Conservation (phyloP, 768 basidiomycete genomes). For the Boletus rubropictus region DNA sequence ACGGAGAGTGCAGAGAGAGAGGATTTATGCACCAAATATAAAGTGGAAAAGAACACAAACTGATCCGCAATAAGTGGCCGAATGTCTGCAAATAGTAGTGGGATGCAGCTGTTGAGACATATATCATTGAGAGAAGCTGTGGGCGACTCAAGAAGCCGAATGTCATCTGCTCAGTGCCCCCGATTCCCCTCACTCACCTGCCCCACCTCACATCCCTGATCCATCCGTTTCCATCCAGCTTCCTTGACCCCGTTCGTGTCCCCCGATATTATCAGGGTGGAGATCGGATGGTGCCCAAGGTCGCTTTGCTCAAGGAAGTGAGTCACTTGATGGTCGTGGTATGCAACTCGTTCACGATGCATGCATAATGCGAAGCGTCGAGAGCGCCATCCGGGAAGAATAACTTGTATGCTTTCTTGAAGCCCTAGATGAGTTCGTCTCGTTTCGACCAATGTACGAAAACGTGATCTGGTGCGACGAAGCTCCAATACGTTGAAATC, state of each 20-base stretch:
- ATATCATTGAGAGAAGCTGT: no score
- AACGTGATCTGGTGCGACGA: constrained; percentile 42
- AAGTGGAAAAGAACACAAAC: no score
- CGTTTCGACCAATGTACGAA: constrained; percentile 39
- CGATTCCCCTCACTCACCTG: background rate
- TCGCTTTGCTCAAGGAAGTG: background rate
- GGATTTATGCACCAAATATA: no score
- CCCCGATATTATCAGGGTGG: background rate
- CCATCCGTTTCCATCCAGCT: background rate
- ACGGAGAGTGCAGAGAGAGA: no score
- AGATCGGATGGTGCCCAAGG: background rate
- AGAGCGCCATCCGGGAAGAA: constrained; percentile 56
- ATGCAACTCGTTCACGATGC: constrained; percentile 53
- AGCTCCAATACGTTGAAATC: constrained; percentile 26
- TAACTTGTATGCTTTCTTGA: constrained; percentile 37
- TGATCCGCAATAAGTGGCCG: no score
- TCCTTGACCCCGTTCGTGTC: background rate
- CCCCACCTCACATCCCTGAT: background rate
- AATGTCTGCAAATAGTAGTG: no score
- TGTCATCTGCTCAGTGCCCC: no score
- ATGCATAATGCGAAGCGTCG: constrained; percentile 37
- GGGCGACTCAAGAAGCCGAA: no score
- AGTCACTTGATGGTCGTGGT: constrained; percentile 36
- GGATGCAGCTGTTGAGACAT: no score
- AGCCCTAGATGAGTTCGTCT: constrained; percentile 40